Conservation (phyloP, 768 basidiomycete species). For the Favolaschia claudopus region DNA sequence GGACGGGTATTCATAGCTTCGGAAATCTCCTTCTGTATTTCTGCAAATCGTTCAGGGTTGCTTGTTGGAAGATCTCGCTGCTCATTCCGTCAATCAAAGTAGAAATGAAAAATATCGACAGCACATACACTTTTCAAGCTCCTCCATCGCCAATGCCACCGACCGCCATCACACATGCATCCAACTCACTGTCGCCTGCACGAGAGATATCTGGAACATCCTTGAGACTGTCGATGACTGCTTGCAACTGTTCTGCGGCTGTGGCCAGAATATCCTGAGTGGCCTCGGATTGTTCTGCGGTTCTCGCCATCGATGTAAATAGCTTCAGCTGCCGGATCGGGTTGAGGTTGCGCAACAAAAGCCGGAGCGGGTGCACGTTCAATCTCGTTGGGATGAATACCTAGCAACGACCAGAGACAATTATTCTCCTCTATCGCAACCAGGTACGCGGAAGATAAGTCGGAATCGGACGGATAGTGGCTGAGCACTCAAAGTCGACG, state of each 20-base stretch:
- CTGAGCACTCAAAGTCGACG: neutral
- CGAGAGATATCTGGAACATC: neutral
- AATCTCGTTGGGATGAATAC: neutral
- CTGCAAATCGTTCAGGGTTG: neutral
- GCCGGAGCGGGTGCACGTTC: neutral
- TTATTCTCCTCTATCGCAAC: conserved; percentile 1
- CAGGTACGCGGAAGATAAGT: neutral
- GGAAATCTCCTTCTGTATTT: neutral
- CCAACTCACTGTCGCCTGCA: neutral
- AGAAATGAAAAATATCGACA: neutral
- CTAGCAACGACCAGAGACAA: conserved; percentile 2
- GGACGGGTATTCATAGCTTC: neutral
- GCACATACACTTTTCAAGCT: neutral
- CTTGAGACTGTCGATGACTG: neutral
- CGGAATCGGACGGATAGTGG: conserved; percentile 2
- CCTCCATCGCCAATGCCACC: neutral
- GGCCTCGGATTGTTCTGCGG: neutral
- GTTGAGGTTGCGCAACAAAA: neutral
- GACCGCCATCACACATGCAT: conserved; percentile 3
- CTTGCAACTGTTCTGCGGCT: neutral
- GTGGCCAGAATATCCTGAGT: no score
- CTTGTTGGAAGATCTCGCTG: neutral
- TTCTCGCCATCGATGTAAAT: neutral
- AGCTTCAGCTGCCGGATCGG: neutral
- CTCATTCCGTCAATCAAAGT: neutral